A percentile compares a stretch with the other conserved stretches of the same genome.
These are phyloP conservation scores for Discostella stelligera DNA, from an alignment of 352 stramenopile species.

Conservation along the genomic window DNA sequence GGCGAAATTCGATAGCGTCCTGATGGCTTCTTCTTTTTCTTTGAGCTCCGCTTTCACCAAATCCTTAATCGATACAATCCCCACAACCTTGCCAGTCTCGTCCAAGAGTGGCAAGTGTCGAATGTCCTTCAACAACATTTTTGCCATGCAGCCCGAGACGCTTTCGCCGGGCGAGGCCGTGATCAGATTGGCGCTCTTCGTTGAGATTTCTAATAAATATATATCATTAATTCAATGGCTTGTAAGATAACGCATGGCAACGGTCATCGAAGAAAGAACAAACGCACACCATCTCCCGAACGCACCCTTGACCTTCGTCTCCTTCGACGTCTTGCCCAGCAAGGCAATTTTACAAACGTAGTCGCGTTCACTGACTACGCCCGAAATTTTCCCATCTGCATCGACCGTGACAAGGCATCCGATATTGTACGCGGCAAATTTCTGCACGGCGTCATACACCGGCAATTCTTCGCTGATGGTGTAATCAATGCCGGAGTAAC, in stretches of 20 bases:
- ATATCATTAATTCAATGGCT: not conserved
- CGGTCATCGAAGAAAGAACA: too few relatives aligned
- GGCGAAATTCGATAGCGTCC: slow-evolving; percentile 75
- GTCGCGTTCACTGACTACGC: slow-evolving; percentile 91
- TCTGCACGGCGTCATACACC: slow-evolving; percentile 92
- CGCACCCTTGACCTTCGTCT: slow-evolving; percentile 26
- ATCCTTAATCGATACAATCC: slow-evolving; percentile 87
- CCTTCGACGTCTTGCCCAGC: slow-evolving; percentile 85
- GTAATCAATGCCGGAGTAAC: slow-evolving; percentile 93
- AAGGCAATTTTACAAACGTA: slow-evolving; percentile 95
- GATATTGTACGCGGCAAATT: slow-evolving; percentile 92
- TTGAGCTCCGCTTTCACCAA: slow-evolving; percentile 92
- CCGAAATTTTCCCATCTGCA: slow-evolving; percentile 86
- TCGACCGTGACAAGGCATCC: slow-evolving; percentile 89
- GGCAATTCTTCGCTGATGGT: slow-evolving; percentile 89
- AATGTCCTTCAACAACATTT: slow-evolving; percentile 94
- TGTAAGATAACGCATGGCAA: too few relatives aligned
- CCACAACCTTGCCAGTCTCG: slow-evolving; percentile 87
- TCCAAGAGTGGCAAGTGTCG: slow-evolving; percentile 93
- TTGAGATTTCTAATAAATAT: slow-evolving; percentile 88
- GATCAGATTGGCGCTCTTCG: slow-evolving; percentile 88
- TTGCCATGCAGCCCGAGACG: slow-evolving; percentile 90
- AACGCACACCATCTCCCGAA: too few relatives aligned
- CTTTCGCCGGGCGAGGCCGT: slow-evolving; percentile 87
- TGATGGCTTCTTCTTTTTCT: slow-evolving; percentile 81